Evolutionary conservation across 139 green algal genomes (phyloP).

Genomic region (Chloropicon primus): DNA sequence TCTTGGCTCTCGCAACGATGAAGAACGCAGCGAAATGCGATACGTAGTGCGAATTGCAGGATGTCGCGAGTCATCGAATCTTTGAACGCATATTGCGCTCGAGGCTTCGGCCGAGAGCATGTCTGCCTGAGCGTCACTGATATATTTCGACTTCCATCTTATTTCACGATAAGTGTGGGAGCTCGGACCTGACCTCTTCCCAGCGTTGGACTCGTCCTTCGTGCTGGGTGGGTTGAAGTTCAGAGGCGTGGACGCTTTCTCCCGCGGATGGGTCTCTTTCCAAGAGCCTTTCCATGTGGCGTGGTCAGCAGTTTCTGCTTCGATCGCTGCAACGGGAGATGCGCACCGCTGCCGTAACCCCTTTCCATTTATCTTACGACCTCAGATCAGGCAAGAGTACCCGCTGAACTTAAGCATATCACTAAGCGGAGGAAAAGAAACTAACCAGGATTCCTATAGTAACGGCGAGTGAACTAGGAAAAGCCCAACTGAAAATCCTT

Average conservation of each 20-base stretch:
- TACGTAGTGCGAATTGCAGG: conserved; percentile 91
- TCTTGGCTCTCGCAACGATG: conserved; percentile 78
- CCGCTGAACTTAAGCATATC: conserved; percentile 52
- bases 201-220: not conserved
- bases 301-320: not conserved
- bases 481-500: conserved; percentile 20
- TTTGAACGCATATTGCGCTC: conserved; percentile 86
- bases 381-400: conserved; percentile 2
- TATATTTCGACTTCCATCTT: not conserved
- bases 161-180: no score
- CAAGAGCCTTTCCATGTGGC: not conserved
- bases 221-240: not conserved
- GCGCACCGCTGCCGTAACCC: not conserved
- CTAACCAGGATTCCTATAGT: conserved; percentile 50
- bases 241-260: not conserved
- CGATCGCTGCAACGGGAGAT: not conserved
- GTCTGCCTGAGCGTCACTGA: conserved; percentile 67
- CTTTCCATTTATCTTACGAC: not conserved
- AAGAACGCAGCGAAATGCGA: conserved; percentile 92
- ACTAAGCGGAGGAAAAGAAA: conserved; percentile 51
- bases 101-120: conserved; percentile 64
- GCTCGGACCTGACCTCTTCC: not conserved
- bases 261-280: not conserved
- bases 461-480: conserved; percentile 48
- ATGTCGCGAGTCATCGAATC: conserved; percentile 72